Base-by-base conservation (phyloP, 192 early-diverging fungal genomes). In the Gaertneriomyces semiglobifer region DNA sequence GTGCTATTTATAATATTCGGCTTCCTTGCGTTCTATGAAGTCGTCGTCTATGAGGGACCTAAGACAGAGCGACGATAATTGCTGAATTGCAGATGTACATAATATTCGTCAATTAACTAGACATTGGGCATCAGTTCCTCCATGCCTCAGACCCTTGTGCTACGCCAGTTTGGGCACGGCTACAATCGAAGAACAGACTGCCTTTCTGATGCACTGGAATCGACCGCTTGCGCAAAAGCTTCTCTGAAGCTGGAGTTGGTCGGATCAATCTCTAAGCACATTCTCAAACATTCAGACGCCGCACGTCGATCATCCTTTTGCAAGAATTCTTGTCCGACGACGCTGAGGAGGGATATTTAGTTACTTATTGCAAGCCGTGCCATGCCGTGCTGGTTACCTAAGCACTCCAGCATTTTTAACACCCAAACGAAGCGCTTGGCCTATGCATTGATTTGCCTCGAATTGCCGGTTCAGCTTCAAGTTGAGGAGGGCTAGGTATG, bases 1-100 rank as follows among this genome's bases (percentile, higher is more conserved):
- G 74, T 88, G n/a, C 82, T 98, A 10, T 98, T 98, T 66, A 76
- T 96, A 42, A 62, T 91, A 19, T 98, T 95, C 84, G 88, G 90
- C 10, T 4, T 92, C n/a, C 62, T 69, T 5, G 63, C 73, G 10
- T 67, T 79, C 56, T 25, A 61, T n/a, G 51, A 72, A 53, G 70
- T 33, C 25, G 25, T 33, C 25, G 25, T 33, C 25, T 33, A 33
- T 33, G 25, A 33, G 25, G 25, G 25, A 33, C 25, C 25, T 33
- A 33, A 33, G 25, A 33, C 25, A 33, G 25, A 33, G 25, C 25
- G 25, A 33, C 25, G 25, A 33, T 33, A 33, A 33, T 33, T 33
- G 0, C 25, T 33, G 25, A 33, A 33, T 33, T 33, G 25, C 25
- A 33, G 25, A 33, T 33, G 25, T 33, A 33, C 25, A 33, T 33